Base-by-base conservation (phyloP, 2,329 filamentous ascomycete genomes). In the Bretziella fagacearum region DNA sequence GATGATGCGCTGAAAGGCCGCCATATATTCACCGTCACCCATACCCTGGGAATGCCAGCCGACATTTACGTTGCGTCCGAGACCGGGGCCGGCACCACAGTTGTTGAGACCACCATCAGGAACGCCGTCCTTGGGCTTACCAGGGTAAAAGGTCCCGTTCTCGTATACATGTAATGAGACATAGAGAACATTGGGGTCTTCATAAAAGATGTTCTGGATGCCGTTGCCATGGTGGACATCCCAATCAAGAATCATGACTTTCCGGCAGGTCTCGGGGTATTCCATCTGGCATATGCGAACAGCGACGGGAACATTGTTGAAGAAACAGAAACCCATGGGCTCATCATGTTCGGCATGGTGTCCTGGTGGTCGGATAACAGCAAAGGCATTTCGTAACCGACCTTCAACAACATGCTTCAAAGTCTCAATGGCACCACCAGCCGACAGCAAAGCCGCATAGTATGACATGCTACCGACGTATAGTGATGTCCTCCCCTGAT, bases 1-100 rank as follows among this genome's bases (percentile, higher is more conserved):
- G 37, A 98, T 79, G 29, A 96, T 80, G 59, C 86, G 80, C 56
- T 98, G 87, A 56, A 98, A 98, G 1, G 91, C 91, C 42, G 85
- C 89, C 65, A 98, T 77, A 61, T 98, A 98, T 60, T 98, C 91
- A 3, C 84, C 87, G 60, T 98, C 91, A 1, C 86, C 86, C 85
- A 98, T 95, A 0, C 80, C 76, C 54, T 80, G 76, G 39, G 73
- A 69, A 48, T 75, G 69, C 77, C 76, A 80, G 25, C 71, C 73
- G 39, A 80, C 79, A 55, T 80, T 80, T 59, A 80, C 65, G 57
- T 80, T 80, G 55, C 67, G 74, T 3, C 76, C 76, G 4, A 73
- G 58, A 1, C 74, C 76, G 0, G 59, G 55, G 0, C 68, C 72
- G 2, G 63, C 62, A 22, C 76, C 76, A 50, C 73, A 73, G 48